These are phyloP conservation scores for Aspergillus proliferans DNA, from an alignment of 2,329 filamentous ascomycete species.

Conservation along the genomic window DNA sequence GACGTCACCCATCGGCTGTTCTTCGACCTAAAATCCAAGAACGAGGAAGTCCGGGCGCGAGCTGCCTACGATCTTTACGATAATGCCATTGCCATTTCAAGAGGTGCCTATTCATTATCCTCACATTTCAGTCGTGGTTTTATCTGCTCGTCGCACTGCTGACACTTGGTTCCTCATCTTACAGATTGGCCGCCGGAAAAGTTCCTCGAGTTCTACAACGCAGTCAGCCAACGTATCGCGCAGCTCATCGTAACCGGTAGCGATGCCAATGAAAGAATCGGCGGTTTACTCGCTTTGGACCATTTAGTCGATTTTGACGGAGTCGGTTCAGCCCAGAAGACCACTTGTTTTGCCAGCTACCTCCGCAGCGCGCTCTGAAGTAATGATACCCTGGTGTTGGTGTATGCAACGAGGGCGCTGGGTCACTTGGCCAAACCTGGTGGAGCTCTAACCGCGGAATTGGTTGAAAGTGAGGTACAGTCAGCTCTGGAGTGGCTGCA, in stretches of 20 bases:
- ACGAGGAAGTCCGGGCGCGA: slow-evolving; percentile 44
- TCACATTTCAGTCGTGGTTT: background rate
- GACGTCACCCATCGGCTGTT: slow-evolving; percentile 52
- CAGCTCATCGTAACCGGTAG: slow-evolving; percentile 75
- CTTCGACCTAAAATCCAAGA: slow-evolving; percentile 52
- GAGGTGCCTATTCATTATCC: slow-evolving; percentile 29
- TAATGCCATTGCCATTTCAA: slow-evolving; percentile 40
- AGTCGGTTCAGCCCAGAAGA: slow-evolving; percentile 87
- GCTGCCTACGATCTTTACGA: slow-evolving; percentile 45
- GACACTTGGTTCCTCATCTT: background rate
- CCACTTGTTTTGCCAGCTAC: slow-evolving; percentile 87
- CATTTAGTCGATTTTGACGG: slow-evolving; percentile 93
- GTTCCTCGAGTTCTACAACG: slow-evolving; percentile 65
- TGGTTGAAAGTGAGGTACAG: slow-evolving; percentile 95
- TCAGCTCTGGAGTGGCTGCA: slow-evolving; percentile 95
- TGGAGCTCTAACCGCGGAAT: slow-evolving; percentile 85
- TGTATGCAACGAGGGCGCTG: slow-evolving; percentile 79
- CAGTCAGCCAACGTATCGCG: slow-evolving; percentile 60
- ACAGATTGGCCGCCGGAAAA: slow-evolving; percentile 72
- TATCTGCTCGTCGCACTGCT: background rate
- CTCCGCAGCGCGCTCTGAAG: slow-evolving; percentile 81
- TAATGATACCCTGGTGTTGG: slow-evolving; percentile 85
- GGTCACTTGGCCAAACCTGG: slow-evolving; percentile 88
- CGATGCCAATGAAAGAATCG: slow-evolving; percentile 82
- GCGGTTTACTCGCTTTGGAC: slow-evolving; percentile 86